phyloP scores from a whole-genome alignment of 495 filamentous ascomycete genomes.

The Penicillium angulare region DNA sequence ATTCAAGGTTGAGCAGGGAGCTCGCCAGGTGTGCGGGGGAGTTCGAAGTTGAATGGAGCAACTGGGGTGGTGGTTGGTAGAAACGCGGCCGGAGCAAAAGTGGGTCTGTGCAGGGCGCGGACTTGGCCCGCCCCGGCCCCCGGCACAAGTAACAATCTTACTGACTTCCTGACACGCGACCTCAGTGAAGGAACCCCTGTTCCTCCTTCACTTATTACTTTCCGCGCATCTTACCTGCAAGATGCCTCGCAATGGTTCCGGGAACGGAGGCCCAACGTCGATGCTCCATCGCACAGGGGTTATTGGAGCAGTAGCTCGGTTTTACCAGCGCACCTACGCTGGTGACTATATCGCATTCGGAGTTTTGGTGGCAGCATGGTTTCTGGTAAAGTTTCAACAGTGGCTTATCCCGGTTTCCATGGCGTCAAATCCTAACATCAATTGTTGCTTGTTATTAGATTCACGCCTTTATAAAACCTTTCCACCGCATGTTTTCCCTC shows the following conservation, averaged over 20 bases:
- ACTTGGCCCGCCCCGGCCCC: not conserved
- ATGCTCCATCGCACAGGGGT: slow-evolving; percentile 31
- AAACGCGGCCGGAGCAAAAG: slow-evolving; percentile 5
- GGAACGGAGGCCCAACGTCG: slow-evolving; percentile 25
- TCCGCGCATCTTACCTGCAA: not conserved
- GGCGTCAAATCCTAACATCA: not conserved
- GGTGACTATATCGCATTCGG: slow-evolving; percentile 82
- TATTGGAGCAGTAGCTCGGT: slow-evolving; percentile 39
- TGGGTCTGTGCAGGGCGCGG: slow-evolving; percentile 15
- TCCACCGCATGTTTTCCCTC: slow-evolving; percentile 75
- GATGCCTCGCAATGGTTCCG: slow-evolving; percentile 34
- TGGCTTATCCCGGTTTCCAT: too few species aligned
- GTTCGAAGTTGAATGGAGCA: too few species aligned
- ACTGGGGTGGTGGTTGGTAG: not conserved
- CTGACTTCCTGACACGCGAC: too few species aligned
- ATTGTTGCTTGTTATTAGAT: slow-evolving; percentile 44
- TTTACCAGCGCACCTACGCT: slow-evolving; percentile 70
- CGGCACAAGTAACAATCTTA: not conserved
- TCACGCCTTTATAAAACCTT: slow-evolving; percentile 72
- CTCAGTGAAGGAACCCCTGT: too few species aligned
- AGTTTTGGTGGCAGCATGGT: slow-evolving; percentile 63
- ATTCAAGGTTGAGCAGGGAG: not conserved
- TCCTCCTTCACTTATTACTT: not conserved
- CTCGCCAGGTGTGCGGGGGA: too few species aligned
- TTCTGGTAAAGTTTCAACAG: slow-evolving; percentile 52